Evolutionary conservation across 164 flowering plant genomes (phyloP).

Genomic region (Cinnamomum micranthum): DNA sequence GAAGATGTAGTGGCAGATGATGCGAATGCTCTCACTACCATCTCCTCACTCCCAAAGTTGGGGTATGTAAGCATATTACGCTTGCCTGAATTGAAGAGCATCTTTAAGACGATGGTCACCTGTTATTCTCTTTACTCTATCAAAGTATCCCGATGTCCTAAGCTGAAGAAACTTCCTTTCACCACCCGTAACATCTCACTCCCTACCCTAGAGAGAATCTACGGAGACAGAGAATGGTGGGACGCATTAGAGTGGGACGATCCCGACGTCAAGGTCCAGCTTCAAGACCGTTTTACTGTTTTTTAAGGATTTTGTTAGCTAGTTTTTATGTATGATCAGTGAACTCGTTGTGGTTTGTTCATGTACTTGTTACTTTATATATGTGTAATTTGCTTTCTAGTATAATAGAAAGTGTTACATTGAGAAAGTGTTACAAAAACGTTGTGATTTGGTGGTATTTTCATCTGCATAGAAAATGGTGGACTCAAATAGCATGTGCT

Average conservation of each 20-base stretch:
- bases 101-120: neutral
- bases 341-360: no score
- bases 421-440: no score
- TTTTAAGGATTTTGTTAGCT: no score
- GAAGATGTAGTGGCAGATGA: neutral
- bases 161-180: neutral
- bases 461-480: no score
- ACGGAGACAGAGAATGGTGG: neutral
- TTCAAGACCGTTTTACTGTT: neutral
- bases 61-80: neutral
- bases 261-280: neutral
- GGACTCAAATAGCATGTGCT: no score
- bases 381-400: no score
- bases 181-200: neutral
- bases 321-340: no score
- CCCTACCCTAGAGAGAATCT: neutral
- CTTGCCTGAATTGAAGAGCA: neutral
- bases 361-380: no score
- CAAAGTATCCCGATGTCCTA: neutral
- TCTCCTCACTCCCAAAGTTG: neutral
- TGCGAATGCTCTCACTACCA: neutral
- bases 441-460: no score
- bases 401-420: no score
- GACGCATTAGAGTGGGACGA: slow-evolving; percentile 1
- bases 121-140: neutral